Base-by-base conservation (phyloP, 1,139 yeast genomes). In the Scheffersomyces segobiensis region DNA sequence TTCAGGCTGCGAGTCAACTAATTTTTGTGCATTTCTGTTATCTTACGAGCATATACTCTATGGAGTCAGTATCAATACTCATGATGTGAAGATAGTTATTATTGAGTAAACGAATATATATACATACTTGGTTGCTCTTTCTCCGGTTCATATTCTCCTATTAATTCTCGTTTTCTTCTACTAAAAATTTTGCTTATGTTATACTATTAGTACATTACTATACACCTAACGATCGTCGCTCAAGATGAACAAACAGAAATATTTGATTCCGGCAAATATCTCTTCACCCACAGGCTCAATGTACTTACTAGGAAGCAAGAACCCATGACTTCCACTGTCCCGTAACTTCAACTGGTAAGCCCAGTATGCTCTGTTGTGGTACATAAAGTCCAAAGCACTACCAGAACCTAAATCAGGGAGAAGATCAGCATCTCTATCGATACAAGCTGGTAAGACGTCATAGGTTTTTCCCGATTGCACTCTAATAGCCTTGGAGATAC, bases 251-350 rank as follows among this genome's bases (percentile, higher is more conserved):
- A 80, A 77, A 65, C 91, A 85, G 72, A 91, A 91, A 70, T 88
- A 90, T 66, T 82, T 83, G 49, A 91, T 75, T 7, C 93, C 88
- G 8, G 87, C 84, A 69, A 86, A 86, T 48, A 88, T 81, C 71
- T 92, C 97, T 58, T 79, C 76, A 1, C 97, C 97, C 17, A 89
- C 95, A 0, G 96, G 93, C 26, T 73, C 78, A 61, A 92, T 91
- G 68, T 80, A 86, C 67, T 84, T 84, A 1, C 88, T 69, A 7
- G 97, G 97, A 54, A 91, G 78, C 63, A 92, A 78, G 70, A 91
- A 92, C 1, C 97, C 97, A 69, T 89, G 93, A 57, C 85, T 83
- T 1, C 97, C 97, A 21, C 89, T 85, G 71, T 91, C 97, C 66
- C 97, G 82, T 60, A 92, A 78, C 71, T 91, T 90, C 60, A 91